Conservation (phyloP, 805 yeast species). For the Yamadazyma tumulicola region DNA sequence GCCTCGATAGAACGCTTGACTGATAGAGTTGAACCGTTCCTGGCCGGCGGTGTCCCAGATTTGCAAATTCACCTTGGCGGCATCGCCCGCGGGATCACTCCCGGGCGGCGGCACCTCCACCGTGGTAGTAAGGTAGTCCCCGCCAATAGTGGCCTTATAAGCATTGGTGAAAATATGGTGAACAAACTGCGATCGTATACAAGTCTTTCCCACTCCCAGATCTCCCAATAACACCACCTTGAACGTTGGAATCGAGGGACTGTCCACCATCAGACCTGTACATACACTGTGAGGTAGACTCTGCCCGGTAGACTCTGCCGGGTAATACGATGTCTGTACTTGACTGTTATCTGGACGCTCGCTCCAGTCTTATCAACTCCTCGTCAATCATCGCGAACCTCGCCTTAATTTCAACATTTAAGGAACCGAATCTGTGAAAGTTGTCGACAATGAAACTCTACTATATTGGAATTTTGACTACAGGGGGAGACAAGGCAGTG, state of each 20-base stretch:
- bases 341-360: no score
- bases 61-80: constrained; percentile 41
- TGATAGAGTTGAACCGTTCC: constrained; percentile 46
- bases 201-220: constrained; percentile 59
- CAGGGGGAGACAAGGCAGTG: constrained; percentile 54
- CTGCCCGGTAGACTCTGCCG: no score
- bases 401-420: no score
- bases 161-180: constrained; percentile 54
- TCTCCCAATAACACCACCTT: constrained; percentile 58
- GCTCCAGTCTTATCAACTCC: no score
- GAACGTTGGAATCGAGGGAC: constrained; percentile 18
- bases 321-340: no score
- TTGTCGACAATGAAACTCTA: constrained; percentile 93
- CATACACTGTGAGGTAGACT: no score
- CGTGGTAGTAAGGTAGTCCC: constrained; percentile 50
- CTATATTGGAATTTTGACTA: constrained; percentile 83
- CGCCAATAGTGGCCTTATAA: constrained; percentile 58
- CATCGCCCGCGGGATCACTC: not conserved
- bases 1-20: constrained; percentile 56
- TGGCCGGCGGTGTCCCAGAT: constrained; percentile 54
- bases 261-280: not conserved
- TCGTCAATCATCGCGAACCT: no score
- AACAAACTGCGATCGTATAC: constrained; percentile 51
- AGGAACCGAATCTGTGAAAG: no score
- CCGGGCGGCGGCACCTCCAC: constrained; percentile 10